phyloP scores from a whole-genome alignment of 148 eudicot species.

The Diospyros kaki region DNA sequence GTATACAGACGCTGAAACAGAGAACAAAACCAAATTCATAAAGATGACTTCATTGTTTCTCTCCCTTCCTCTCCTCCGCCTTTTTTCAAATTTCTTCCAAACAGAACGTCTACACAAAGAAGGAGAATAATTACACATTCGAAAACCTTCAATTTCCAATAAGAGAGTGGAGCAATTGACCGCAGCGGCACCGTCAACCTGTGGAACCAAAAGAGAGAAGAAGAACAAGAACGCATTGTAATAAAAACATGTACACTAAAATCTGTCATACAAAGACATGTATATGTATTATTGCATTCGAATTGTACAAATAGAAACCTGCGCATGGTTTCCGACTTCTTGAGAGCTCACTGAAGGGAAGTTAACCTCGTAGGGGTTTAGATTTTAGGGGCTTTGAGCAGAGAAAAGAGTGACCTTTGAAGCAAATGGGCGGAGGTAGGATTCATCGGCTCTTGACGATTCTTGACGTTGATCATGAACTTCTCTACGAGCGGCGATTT shows the following conservation, averaged over 20 bases:
- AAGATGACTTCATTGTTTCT: background rate
- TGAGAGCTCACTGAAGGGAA: background rate
- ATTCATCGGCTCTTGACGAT: too few relatives aligned
- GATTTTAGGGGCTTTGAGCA: too few relatives aligned
- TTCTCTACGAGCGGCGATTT: too few relatives aligned
- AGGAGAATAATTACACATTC: background rate
- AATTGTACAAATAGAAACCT: slow-evolving; percentile 7
- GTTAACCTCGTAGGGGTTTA: too few relatives aligned
- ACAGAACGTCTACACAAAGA: background rate
- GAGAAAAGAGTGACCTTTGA: too few relatives aligned
- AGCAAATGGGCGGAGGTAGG: too few relatives aligned
- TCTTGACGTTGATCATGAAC: too few relatives aligned
- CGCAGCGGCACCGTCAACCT: slow-evolving; percentile 7
- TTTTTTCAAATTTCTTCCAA: background rate
- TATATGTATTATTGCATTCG: background rate
- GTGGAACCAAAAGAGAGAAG: background rate
- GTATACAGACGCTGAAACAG: background rate
- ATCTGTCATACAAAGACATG: background rate
- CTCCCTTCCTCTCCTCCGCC: background rate
- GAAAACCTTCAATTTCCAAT: background rate
- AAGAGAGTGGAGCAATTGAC: background rate
- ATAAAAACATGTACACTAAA: background rate
- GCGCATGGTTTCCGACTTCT: slow-evolving; percentile 12
- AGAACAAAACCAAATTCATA: background rate
- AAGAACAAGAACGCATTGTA: background rate